Percentiles rank a stretch among this genome's conserved stretches.
phyloP scores from a whole-genome alignment of 75 land plant species.

The Cunninghamia lanceolata region DNA sequence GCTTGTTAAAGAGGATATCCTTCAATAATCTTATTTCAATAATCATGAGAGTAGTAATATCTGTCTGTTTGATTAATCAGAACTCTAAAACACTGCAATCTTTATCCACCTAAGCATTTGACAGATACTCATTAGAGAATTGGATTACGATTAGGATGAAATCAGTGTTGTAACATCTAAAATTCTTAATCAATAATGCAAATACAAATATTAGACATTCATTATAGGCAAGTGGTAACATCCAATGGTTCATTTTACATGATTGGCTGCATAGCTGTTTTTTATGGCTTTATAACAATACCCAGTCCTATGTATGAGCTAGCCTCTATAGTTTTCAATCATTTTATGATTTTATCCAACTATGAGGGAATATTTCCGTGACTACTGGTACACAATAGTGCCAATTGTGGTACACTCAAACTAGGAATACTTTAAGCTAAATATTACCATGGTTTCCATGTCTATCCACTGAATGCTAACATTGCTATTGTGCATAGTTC shows the following conservation, averaged over 20 bases:
- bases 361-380: not conserved
- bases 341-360: not conserved
- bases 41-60: not conserved
- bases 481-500: not conserved
- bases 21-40: not conserved
- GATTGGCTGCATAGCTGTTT: not conserved
- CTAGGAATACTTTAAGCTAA: too few relatives aligned
- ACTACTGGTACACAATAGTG: not conserved
- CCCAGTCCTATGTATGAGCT: not conserved
- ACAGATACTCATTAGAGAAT: not conserved
- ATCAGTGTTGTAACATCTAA: not conserved
- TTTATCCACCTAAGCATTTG: not conserved
- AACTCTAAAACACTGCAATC: not conserved
- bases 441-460: not conserved
- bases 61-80: not conserved
- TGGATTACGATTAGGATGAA: not conserved
- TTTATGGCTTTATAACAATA: not conserved
- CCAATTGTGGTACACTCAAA: too few relatives aligned
- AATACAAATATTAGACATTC: not conserved
- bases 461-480: not conserved
- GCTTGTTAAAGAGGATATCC: not conserved
- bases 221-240: not conserved
- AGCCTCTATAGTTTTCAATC: not conserved
- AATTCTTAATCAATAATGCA: not conserved
- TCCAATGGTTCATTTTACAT: not conserved